These are phyloP conservation scores for Chlorella sp. DNA, from an alignment of 139 green algal species.

Conservation along the genomic window DNA sequence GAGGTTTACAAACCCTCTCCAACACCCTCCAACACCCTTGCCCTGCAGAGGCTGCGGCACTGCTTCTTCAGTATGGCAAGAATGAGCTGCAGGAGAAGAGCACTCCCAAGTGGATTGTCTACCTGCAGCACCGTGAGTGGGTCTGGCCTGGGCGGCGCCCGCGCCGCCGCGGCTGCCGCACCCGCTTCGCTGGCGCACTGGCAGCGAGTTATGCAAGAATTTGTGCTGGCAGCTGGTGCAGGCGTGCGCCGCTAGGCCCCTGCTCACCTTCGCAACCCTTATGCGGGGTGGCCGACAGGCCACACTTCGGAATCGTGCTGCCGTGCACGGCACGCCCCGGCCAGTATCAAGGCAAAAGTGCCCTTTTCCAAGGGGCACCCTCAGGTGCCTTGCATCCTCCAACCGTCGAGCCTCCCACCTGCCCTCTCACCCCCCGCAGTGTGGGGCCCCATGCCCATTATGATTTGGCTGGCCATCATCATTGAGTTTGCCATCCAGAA, in stretches of 20 bases:
- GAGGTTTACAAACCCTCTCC: neutral
- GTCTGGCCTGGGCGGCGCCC: neutral
- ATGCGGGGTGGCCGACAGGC: too few relatives aligned
- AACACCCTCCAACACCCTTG: neutral
- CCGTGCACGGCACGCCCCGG: too few relatives aligned
- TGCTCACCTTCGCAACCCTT: too few relatives aligned
- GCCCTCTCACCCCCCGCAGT: slow-evolving; percentile 60
- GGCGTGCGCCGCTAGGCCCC: too few relatives aligned
- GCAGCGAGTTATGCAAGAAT: too few relatives aligned
- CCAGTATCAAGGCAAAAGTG: too few relatives aligned
- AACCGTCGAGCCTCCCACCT: neutral
- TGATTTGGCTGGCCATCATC: slow-evolving; percentile 92
- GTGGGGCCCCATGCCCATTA: slow-evolving; percentile 85
- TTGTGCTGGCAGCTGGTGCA: too few relatives aligned
- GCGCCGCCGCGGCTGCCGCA: too few relatives aligned
- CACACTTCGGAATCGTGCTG: too few relatives aligned
- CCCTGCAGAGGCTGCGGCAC: slow-evolving; percentile 69
- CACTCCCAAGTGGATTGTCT: slow-evolving; percentile 67
- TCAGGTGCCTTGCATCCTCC: too few relatives aligned
- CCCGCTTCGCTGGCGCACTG: too few relatives aligned
- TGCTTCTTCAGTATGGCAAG: slow-evolving; percentile 63
- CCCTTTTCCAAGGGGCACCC: too few relatives aligned
- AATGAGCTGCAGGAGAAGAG: slow-evolving; percentile 88
- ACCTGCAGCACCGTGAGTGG: slow-evolving; percentile 47
- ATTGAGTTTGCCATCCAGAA: slow-evolving; percentile 75